Conservation (phyloP, 768 basidiomycete genomes). For the Megacollybia marginata region DNA sequence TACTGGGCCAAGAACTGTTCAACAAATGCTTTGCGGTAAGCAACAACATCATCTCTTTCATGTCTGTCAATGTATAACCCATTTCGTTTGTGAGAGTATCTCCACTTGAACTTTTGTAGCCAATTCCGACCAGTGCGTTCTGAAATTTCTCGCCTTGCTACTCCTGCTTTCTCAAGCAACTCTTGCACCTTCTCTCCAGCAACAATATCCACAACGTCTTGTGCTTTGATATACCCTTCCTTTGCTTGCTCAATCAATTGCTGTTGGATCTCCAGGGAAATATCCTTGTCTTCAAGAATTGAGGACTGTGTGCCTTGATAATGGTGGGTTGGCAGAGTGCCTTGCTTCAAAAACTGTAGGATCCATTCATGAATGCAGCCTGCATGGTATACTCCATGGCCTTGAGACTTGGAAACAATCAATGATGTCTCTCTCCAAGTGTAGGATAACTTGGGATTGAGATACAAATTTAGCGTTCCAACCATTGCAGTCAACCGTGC, state of each 20-base stretch:
- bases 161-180: slow-evolving; percentile 4
- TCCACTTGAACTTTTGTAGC: slow-evolving; percentile 25
- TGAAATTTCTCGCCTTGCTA: slow-evolving; percentile 10
- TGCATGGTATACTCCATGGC: slow-evolving; percentile 19
- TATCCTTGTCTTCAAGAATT: slow-evolving; percentile 26
- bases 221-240: slow-evolving; percentile 17
- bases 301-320: slow-evolving; percentile 13
- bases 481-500: slow-evolving; percentile 23
- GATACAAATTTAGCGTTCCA: slow-evolving; percentile 24
- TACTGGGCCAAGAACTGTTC: slow-evolving; percentile 16
- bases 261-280: slow-evolving; percentile 16
- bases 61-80: slow-evolving; percentile 20
- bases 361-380: slow-evolving; percentile 23
- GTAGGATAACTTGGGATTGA: slow-evolving; percentile 20
- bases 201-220: slow-evolving; percentile 24
- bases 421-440: slow-evolving; percentile 26
- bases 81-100: slow-evolving; percentile 17
- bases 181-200: slow-evolving; percentile 15
- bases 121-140: slow-evolving; percentile 20
- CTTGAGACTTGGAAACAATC: slow-evolving; percentile 18
- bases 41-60: slow-evolving; percentile 23
- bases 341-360: slow-evolving; percentile 11
- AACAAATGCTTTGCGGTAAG: slow-evolving; percentile 21
- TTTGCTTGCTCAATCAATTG: slow-evolving; percentile 19
- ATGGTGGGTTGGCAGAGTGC: slow-evolving; percentile 18